Conservation (phyloP, 1,139 yeast species). For the Kurtzmaniella quercitrusa region DNA sequence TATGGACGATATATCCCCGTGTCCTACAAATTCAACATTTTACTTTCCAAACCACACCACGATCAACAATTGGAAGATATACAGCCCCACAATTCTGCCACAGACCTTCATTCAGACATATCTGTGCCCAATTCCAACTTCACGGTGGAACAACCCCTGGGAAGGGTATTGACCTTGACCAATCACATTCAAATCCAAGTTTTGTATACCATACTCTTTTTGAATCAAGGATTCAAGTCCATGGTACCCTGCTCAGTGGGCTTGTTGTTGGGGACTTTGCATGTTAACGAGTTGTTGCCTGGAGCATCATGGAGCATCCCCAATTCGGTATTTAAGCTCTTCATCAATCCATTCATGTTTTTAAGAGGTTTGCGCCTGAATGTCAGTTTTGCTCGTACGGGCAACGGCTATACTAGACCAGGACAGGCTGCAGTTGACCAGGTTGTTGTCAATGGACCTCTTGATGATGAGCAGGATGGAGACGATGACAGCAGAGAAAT, state of each 20-base stretch:
- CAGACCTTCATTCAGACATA: not conserved
- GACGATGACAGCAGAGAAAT: conserved; percentile 22
- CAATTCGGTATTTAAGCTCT: conserved; percentile 17
- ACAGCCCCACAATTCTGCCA: not conserved
- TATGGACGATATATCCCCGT: conserved; percentile 57
- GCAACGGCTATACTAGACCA: conserved; percentile 2
- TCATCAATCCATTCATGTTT: conserved; percentile 20
- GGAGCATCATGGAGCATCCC: conserved; percentile 56
- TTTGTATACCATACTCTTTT: conserved; percentile 45
- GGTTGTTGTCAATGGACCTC: conserved; percentile 13
- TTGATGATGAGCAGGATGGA: conserved; percentile 24
- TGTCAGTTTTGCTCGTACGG: conserved; percentile 2
- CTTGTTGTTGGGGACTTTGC: conserved; percentile 53
- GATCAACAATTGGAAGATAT: not conserved
- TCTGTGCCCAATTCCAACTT: conserved; percentile 8
- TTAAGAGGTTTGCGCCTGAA: not conserved
- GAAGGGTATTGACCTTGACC: conserved; percentile 36
- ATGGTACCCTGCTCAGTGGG: conserved; percentile 54
- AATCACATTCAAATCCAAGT: conserved; percentile 59
- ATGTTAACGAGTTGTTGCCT: conserved; percentile 54
- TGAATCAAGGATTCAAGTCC: conserved; percentile 52
- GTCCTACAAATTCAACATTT: conserved; percentile 53
- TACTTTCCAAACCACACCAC: conserved; percentile 19
- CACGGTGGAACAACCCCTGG: conserved; percentile 8
- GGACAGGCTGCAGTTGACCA: not conserved